Evolutionary conservation across 2,329 filamentous ascomycete species (phyloP).

Genomic region (Cytospora leucostoma): DNA sequence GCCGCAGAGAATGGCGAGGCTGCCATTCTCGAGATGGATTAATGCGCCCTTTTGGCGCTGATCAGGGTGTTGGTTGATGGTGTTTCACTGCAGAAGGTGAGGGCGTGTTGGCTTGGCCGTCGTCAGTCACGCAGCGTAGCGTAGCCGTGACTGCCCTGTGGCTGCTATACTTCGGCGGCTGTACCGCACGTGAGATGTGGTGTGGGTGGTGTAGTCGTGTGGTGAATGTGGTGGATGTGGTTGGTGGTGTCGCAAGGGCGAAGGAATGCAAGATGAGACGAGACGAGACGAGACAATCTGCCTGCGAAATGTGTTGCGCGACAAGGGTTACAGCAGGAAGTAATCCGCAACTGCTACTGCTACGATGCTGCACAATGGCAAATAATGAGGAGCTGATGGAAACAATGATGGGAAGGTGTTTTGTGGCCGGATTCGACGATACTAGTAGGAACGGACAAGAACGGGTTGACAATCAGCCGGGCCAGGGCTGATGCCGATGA

Average conservation of each 20-base stretch:
- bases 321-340: slow-evolving; percentile 1
- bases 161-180: neutral
- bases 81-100: slow-evolving; percentile 20
- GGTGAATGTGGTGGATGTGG: neutral
- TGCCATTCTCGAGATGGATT: slow-evolving; percentile 20
- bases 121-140: slow-evolving; percentile 20
- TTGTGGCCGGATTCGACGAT: slow-evolving; percentile 3
- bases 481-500: slow-evolving; percentile 31
- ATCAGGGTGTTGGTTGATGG: slow-evolving; percentile 13
- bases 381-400: neutral
- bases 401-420: slow-evolving; percentile 3
- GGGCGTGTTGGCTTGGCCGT: slow-evolving; percentile 10
- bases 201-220: neutral
- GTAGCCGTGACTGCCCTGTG: neutral
- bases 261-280: slow-evolving; percentile 17
- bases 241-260: slow-evolving; percentile 9
- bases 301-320: neutral
- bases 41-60: slow-evolving; percentile 21
- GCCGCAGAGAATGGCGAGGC: slow-evolving; percentile 44
- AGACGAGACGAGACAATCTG: slow-evolving; percentile 4
- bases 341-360: neutral
- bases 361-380: neutral
- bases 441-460: neutral
- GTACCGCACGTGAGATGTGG: neutral
- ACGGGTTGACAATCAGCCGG: slow-evolving; percentile 2